These are phyloP conservation scores for Escovopsis sp. DNA, from an alignment of 2,329 filamentous ascomycete genomes.

Conservation along the genomic window DNA sequence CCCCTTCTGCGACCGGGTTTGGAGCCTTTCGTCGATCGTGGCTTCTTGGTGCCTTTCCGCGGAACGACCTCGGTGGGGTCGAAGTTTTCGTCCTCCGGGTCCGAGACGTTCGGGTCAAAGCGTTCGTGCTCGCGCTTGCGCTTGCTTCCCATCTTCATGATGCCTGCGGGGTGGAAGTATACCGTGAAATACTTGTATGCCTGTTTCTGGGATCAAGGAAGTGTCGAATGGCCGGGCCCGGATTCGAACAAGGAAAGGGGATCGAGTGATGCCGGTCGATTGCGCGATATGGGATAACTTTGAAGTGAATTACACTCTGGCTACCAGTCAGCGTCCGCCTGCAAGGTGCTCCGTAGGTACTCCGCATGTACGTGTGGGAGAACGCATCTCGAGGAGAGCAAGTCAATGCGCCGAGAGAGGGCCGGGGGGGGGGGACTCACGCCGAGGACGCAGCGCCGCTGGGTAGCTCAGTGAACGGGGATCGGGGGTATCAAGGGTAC, in stretches of 20 bases:
- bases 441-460: background rate
- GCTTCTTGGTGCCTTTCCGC: conserved; percentile 27
- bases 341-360: too few species aligned
- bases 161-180: background rate
- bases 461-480: background rate
- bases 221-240: background rate
- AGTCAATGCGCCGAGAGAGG: background rate
- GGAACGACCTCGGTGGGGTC: conserved; percentile 33
- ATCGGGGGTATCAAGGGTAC: background rate
- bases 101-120: conserved; percentile 53
- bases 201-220: background rate
- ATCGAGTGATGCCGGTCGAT: background rate
- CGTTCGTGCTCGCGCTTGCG: conserved; percentile 43
- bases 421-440: background rate
- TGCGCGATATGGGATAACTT: background rate
- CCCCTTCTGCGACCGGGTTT: conserved; percentile 21
- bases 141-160: conserved; percentile 30
- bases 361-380: too few species aligned
- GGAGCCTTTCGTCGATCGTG: conserved; percentile 22
- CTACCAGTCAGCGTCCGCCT: too few species aligned
- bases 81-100: conserved; percentile 52
- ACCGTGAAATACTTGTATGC: too few species aligned
- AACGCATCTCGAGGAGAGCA: too few species aligned
- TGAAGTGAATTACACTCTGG: too few species aligned
- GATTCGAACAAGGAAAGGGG: background rate